These are phyloP conservation scores for Colletotrichum tropicale DNA, from an alignment of 2,329 filamentous ascomycete species.

Conservation along the genomic window DNA sequence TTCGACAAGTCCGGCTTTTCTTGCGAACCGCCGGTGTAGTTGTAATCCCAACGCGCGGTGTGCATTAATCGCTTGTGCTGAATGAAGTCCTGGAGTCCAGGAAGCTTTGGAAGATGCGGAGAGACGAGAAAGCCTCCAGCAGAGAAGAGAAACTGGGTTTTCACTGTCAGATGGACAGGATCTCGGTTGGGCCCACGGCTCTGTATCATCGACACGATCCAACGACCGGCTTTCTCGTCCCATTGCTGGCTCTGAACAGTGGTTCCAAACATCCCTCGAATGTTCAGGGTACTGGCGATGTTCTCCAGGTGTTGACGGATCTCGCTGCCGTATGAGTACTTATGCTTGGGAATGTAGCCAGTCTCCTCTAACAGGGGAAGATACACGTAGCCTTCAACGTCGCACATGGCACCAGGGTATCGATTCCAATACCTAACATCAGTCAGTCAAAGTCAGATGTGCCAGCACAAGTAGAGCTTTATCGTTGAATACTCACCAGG, in stretches of 20 bases:
- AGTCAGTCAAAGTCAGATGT: neutral
- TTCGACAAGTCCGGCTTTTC: slow-evolving; percentile 44
- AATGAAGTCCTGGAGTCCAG: slow-evolving; percentile 30
- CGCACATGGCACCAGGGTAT: slow-evolving; percentile 56
- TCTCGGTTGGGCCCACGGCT: slow-evolving; percentile 22
- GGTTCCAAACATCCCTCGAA: slow-evolving; percentile 46
- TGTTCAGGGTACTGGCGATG: slow-evolving; percentile 42
- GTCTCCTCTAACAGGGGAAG: slow-evolving; percentile 15
- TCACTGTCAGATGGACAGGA: slow-evolving; percentile 22
- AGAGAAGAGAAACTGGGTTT: slow-evolving; percentile 40
- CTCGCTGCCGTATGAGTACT: slow-evolving; percentile 37
- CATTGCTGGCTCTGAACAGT: slow-evolving; percentile 43
- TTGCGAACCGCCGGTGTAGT: slow-evolving; percentile 42
- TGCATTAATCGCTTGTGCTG: slow-evolving; percentile 44
- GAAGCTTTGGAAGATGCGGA: slow-evolving; percentile 32
- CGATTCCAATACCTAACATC: slow-evolving; percentile 58
- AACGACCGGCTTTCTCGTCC: slow-evolving; percentile 39
- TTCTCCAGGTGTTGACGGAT: slow-evolving; percentile 46
- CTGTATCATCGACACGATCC: slow-evolving; percentile 24
- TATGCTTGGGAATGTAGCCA: slow-evolving; percentile 18
- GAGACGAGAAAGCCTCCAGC: slow-evolving; percentile 37
- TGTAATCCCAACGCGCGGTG: slow-evolving; percentile 50
- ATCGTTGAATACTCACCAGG: neutral
- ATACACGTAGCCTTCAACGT: slow-evolving; percentile 50
- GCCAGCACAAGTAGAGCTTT: neutral